phyloP scores from a whole-genome alignment of 2,329 filamentous ascomycete genomes.

The Penicillium sp. region DNA sequence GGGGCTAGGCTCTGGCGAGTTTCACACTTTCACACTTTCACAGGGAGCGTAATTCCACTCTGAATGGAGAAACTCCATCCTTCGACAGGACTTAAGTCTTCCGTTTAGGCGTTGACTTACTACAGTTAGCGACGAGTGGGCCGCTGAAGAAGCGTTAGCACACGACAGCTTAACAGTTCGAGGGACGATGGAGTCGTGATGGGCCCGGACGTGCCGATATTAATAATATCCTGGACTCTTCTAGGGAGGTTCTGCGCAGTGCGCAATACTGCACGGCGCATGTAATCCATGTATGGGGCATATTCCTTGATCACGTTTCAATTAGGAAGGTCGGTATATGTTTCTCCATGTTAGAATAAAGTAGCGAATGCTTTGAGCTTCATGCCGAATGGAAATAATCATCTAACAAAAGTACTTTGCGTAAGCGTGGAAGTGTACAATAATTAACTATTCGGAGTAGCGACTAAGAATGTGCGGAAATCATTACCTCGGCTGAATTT shows the following conservation, averaged over 20 bases:
- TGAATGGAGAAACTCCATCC: neutral
- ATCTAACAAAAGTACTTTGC: neutral
- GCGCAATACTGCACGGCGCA: neutral
- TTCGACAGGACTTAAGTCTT: neutral
- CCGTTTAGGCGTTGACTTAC: neutral
- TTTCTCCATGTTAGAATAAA: neutral
- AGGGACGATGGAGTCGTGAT: constrained; percentile 5
- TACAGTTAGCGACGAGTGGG: neutral
- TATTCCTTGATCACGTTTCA: neutral
- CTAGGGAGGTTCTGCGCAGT: too few relatives aligned
- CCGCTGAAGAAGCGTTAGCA: constrained; percentile 11
- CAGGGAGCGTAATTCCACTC: neutral
- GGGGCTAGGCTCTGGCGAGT: neutral
- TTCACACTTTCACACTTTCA: neutral
- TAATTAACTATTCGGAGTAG: neutral
- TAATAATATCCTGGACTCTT: constrained; percentile 20
- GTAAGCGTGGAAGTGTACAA: neutral
- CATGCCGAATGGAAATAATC: too few relatives aligned
- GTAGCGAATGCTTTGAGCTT: neutral
- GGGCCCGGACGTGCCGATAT: constrained; percentile 20
- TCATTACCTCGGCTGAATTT: neutral
- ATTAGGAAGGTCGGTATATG: constrained; percentile 1
- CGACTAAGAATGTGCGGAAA: neutral
- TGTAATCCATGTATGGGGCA: neutral
- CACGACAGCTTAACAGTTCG: constrained; percentile 23